Conservation (phyloP, 768 basidiomycete species). For the Tylopilus cervinicoccineus region DNA sequence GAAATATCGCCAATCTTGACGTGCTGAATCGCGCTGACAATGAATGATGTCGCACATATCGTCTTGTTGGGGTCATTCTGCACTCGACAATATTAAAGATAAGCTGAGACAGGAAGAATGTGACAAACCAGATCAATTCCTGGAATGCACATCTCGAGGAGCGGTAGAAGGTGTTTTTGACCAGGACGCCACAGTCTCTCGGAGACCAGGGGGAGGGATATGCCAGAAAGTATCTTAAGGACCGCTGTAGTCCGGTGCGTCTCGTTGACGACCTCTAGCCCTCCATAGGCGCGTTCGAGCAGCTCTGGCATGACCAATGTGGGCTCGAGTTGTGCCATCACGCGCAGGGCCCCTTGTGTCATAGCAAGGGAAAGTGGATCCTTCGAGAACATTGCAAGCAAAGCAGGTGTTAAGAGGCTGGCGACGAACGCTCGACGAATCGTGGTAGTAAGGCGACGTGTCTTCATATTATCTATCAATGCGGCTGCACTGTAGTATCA, state of each 20-base stretch:
- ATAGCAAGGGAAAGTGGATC: slow-evolving; percentile 77
- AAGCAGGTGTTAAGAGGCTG: slow-evolving; percentile 77
- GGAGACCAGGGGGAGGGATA: slow-evolving; percentile 71
- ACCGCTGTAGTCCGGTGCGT: slow-evolving; percentile 93
- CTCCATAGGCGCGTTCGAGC: slow-evolving; percentile 86
- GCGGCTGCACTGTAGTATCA: background rate
- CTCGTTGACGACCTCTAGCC: slow-evolving; percentile 91
- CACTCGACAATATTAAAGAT: background rate
- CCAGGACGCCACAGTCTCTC: slow-evolving; percentile 81
- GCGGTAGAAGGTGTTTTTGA: slow-evolving; percentile 81
- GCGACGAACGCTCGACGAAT: slow-evolving; percentile 83
- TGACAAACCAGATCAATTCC: slow-evolving; percentile 80
- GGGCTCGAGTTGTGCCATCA: slow-evolving; percentile 78
- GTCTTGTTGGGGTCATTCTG: slow-evolving; percentile 83
- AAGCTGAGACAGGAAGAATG: background rate
- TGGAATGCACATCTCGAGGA: slow-evolving; percentile 85
- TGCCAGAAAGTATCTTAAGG: slow-evolving; percentile 75
- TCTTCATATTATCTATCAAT: slow-evolving; percentile 34
- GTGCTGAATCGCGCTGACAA: slow-evolving; percentile 66
- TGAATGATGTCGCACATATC: slow-evolving; percentile 75
- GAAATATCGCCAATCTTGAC: slow-evolving; percentile 78
- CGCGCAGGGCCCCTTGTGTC: slow-evolving; percentile 75
- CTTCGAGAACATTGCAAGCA: slow-evolving; percentile 90
- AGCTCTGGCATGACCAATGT: slow-evolving; percentile 85
- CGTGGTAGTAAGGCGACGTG: slow-evolving; percentile 69